phyloP scores from a whole-genome alignment of 768 basidiomycete species.

The Strobilomyces echinocephalus region DNA sequence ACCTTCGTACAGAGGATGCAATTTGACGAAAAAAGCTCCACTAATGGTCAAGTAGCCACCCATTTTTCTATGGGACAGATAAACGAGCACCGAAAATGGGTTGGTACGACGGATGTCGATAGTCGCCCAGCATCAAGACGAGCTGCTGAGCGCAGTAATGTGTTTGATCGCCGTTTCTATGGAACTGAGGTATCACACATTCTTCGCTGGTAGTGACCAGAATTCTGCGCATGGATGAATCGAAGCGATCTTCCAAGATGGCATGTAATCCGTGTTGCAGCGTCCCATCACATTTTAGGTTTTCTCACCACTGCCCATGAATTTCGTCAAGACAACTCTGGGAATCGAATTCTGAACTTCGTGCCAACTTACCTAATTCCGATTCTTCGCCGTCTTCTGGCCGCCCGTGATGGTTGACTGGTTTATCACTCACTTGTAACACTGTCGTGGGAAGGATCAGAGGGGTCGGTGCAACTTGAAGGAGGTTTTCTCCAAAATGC shows the following conservation, averaged over 20 bases:
- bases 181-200: not conserved
- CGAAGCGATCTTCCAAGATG: not conserved
- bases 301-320: too few relatives aligned
- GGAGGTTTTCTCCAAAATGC: too few relatives aligned
- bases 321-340: too few relatives aligned
- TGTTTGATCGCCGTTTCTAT: not conserved
- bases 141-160: not conserved
- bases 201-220: not conserved
- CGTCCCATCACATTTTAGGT: not conserved
- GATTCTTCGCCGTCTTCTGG: too few relatives aligned
- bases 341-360: too few relatives aligned
- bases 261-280: not conserved
- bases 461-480: too few relatives aligned
- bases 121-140: not conserved
- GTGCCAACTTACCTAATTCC: too few relatives aligned
- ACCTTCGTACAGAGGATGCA: too few relatives aligned
- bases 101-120: not conserved
- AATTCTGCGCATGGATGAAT: not conserved
- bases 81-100: not conserved
- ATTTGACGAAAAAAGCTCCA: too few relatives aligned
- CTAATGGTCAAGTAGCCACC: not conserved
- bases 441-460: not conserved
- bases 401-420: too few relatives aligned
- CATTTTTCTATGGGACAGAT: not conserved
- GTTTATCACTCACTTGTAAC: too few relatives aligned